Evolutionary conservation across 345 rosid species (phyloP).

Genomic region (Brassica nigra): DNA sequence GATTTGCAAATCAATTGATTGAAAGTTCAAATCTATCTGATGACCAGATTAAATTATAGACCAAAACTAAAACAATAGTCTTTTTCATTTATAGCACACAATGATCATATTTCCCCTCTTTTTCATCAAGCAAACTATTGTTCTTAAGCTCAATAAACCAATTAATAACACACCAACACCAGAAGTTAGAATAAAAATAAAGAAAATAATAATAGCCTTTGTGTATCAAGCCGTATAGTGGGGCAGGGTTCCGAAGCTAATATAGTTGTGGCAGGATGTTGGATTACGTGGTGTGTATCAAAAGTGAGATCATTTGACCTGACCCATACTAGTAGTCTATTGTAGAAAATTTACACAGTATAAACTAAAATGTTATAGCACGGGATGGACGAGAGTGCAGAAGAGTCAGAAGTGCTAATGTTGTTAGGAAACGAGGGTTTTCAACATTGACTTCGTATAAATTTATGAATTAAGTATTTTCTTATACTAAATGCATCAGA

Average conservation of each 20-base stretch:
- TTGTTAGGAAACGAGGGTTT: neutral
- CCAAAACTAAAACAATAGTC: neutral
- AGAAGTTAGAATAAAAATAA: neutral
- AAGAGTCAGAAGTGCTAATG: neutral
- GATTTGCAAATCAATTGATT: slow-evolving; percentile 9
- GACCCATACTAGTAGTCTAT: neutral
- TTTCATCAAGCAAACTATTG: neutral
- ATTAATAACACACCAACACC: neutral
- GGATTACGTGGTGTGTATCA: neutral
- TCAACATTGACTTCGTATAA: neutral
- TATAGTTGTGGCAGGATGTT: neutral
- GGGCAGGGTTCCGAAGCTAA: slow-evolving; percentile 6
- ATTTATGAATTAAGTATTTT: neutral
- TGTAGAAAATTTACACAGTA: neutral
- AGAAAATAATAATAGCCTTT: neutral
- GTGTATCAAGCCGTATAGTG: slow-evolving; percentile 14
- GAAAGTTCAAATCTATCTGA: neutral
- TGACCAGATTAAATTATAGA: slow-evolving; percentile 5
- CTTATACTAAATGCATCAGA: neutral
- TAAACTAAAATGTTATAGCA: neutral
- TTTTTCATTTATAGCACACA: slow-evolving; percentile 7
- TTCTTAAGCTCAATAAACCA: neutral
- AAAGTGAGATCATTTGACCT: slow-evolving; percentile 9
- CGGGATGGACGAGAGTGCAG: neutral
- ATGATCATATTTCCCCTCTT: neutral